phyloP scores from a whole-genome alignment of 495 filamentous ascomycete species.

The Trichoderma reesei region DNA sequence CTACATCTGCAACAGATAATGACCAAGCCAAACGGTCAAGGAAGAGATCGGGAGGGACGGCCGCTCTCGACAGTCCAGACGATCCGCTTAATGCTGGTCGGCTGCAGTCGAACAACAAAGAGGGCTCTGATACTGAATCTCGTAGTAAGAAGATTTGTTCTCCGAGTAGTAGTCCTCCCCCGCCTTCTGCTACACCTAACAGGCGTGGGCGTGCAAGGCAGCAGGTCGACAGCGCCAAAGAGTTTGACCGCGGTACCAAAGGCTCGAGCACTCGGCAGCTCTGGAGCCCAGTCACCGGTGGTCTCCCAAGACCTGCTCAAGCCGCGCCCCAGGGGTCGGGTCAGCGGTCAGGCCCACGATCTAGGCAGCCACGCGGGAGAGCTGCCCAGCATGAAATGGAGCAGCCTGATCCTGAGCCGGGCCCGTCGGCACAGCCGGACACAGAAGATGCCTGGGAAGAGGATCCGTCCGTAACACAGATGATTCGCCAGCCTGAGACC shows the following conservation, averaged over 20 bases:
- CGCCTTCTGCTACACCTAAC: background rate
- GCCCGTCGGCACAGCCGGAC: background rate
- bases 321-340: background rate
- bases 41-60: background rate
- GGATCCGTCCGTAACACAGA: background rate
- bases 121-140: background rate
- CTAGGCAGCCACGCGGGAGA: background rate
- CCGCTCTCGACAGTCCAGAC: background rate
- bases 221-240: background rate
- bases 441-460: background rate
- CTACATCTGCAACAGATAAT: background rate
- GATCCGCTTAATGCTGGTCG: background rate
- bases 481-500: conserved; percentile 49
- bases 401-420: background rate
- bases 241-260: background rate
- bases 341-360: background rate
- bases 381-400: background rate
- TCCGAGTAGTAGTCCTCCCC: background rate
- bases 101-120: background rate
- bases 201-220: background rate
- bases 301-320: background rate
- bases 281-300: background rate
- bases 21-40: background rate
- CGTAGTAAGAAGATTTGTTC: background rate
- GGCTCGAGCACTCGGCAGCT: background rate